Base-by-base conservation (phyloP, 805 yeast species). In the Pichia heedii region DNA sequence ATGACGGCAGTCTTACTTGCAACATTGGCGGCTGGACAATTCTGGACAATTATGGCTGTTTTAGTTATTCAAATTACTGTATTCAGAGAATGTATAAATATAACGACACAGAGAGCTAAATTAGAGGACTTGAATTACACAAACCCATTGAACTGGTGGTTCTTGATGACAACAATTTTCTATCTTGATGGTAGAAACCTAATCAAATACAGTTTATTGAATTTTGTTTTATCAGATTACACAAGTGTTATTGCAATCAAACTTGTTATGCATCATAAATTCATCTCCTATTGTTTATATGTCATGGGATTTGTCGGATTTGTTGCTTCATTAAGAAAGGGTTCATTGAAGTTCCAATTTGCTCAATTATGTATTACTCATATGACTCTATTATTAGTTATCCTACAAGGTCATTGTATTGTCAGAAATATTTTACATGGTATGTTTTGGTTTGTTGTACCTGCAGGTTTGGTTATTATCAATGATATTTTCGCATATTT, bases 401-500 rank as follows among this genome's bases (percentile, higher is more conserved):
- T 93, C 22, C 79, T 86, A 68, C 98, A 93, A 68, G 93, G 95
- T 38, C 95, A 93, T 64, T 78, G 89, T 61, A 84, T 93, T 54
- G 88, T 86, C 54, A 84, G 80, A 56, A 93, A 93, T 63, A 83
- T 90, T 45, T 72, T 89, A 54, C 84, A 79, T 51, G 98, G 98
- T 13, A 69, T 93, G 60, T 82, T 88, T 57, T 93, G 98, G 98
- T 86, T 93, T 65, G 68, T 93, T 47, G 71, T 93, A 41, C 98
- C 98, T 7, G 88, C 86, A 48, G 81, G 93, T 2, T 71, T 90
- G 56, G 98, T 93, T 40, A 86, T 93, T 52, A 84, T 86, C 44
- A 93, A 93, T 61, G 98, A 93, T 61, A 88, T 90, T 42, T 89
- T 87, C 71, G 98, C 98, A 22, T 93, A 93, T 61, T 70, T 93